These are phyloP conservation scores for Boletus vermiculosoides DNA, from an alignment of 768 basidiomycete genomes.

Conservation along the genomic window DNA sequence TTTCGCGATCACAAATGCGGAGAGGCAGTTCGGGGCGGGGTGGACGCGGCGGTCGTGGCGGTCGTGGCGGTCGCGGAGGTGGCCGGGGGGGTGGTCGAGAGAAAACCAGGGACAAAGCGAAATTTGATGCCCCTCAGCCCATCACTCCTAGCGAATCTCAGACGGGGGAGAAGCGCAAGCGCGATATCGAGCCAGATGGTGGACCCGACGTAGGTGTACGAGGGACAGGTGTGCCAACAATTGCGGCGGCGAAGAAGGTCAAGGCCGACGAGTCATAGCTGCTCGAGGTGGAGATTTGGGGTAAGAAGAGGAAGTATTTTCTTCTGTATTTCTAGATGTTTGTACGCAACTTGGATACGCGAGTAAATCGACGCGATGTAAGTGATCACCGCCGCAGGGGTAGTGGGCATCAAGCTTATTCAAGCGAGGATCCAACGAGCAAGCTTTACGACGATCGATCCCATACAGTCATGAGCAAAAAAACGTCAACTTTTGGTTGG, in stretches of 20 bases:
- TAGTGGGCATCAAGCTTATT: too few relatives aligned
- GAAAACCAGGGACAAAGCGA: conserved; percentile 15
- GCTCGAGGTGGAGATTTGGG: background rate
- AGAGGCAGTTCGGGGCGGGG: conserved; percentile 41
- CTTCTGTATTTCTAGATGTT: background rate
- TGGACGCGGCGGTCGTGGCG: conserved; percentile 44
- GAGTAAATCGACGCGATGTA: too few relatives aligned
- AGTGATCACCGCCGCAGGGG: too few relatives aligned
- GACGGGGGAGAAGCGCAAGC: conserved; percentile 73
- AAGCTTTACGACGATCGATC: too few relatives aligned
- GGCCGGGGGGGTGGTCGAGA: conserved; percentile 17
- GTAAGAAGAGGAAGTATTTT: background rate
- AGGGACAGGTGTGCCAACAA: conserved; percentile 55
- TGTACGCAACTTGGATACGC: background rate
- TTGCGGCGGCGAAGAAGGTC: conserved; percentile 40
- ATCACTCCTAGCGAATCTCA: conserved; percentile 40
- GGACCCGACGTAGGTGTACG: conserved; percentile 66
- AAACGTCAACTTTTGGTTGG: too few relatives aligned
- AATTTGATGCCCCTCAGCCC: conserved; percentile 16
- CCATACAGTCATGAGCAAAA: too few relatives aligned
- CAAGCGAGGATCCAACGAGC: too few relatives aligned
- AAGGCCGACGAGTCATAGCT: conserved; percentile 38
- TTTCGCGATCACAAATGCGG: conserved; percentile 39
- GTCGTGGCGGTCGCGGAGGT: conserved; percentile 31
- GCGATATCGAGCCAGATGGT: conserved; percentile 75